Conservation (phyloP, 2,329 filamentous ascomycete genomes). For the Xylaria sp. region DNA sequence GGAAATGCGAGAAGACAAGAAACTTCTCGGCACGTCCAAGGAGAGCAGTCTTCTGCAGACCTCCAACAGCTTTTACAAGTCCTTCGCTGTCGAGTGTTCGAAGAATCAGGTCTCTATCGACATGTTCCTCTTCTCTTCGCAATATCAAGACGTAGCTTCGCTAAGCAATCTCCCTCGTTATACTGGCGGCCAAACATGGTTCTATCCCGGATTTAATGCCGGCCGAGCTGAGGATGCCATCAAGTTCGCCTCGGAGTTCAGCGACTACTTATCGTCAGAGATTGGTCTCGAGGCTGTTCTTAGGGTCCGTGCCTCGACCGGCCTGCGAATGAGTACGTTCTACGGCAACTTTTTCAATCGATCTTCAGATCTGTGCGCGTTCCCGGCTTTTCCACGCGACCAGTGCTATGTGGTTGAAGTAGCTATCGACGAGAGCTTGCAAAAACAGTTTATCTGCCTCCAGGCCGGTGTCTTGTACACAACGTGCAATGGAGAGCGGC, state of each 20-base stretch:
- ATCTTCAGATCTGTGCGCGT: constrained; percentile 95
- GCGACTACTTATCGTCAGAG: constrained; percentile 94
- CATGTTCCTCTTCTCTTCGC: constrained; percentile 96
- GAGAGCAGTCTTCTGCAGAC: constrained; percentile 90
- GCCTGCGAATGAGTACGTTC: constrained; percentile 95
- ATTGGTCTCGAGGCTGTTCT: constrained; percentile 97
- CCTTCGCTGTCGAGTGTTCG: constrained; percentile 97
- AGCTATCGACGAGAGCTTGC: constrained; percentile 93
- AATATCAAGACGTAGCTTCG: constrained; percentile 97
- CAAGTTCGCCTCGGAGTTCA: constrained; percentile 97
- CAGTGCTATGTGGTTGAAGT: constrained; percentile 99
- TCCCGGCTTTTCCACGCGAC: constrained; percentile 96
- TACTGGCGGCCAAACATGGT: constrained; percentile 97
- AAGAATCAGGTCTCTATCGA: constrained; percentile 99
- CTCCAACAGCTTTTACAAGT: constrained; percentile 97
- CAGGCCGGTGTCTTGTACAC: constrained; percentile 96
- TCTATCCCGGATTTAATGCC: constrained; percentile 98
- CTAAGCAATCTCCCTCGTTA: constrained; percentile 95
- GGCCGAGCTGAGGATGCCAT: constrained; percentile 93
- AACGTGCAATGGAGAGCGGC: constrained; percentile 95
- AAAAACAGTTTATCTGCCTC: constrained; percentile 90
- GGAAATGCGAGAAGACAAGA: constrained; percentile 96
- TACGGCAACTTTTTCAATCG: constrained; percentile 99
- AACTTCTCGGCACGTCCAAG: constrained; percentile 91
- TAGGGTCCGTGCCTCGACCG: constrained; percentile 92